Base-by-base conservation (phyloP, 768 basidiomycete species). In the Mycena chlorophos region DNA sequence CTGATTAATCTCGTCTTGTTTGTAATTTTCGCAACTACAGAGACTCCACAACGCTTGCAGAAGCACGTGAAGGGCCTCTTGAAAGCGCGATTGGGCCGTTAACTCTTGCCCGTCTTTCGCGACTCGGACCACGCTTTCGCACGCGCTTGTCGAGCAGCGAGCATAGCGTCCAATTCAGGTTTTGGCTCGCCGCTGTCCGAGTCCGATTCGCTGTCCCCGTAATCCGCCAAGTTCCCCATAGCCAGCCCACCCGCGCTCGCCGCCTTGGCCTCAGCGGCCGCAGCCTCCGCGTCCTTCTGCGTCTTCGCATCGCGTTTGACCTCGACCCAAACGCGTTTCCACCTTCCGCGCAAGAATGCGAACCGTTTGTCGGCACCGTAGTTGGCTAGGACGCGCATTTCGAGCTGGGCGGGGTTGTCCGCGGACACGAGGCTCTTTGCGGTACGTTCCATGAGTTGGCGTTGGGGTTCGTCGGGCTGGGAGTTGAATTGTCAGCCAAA, bases 311-410 rank as follows among this genome's bases (percentile, higher is more conserved):
- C 45, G 20, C 70, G 78, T 63, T 87, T 87, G 23, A 78, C 70
- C 1, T 70, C 63, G 27, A 71, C 71, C 93, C 93, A 96, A 3
- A 78, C 74, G 2, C 71, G 71, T 52, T 77, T 76, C 86, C 89
- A 94, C 22, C 89, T 74, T 2, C 93, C 93, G 29, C 85, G 79
- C 42, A 96, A 69, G 68, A 95, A 95, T 1, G 86, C 83, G 65
- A 97, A 95, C 5, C 89, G 80, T 42, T 75, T 73, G 67, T 96
- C 92, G 13, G 76, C 73, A 0, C 91, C 88, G 64, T 95, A 82
- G 62, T 96, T 93, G 10, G 94, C 87, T 16, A 96, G 75, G 63
- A 97, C 94, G 5, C 93, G 83, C 79, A 94, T 85, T 68, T 94
- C 92, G 22, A 96, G 78, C 59, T 93, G 85, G 0, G 86, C 82